These are phyloP conservation scores for Phytopythium sindhum DNA, from an alignment of 352 stramenopile species.

Conservation along the genomic window DNA sequence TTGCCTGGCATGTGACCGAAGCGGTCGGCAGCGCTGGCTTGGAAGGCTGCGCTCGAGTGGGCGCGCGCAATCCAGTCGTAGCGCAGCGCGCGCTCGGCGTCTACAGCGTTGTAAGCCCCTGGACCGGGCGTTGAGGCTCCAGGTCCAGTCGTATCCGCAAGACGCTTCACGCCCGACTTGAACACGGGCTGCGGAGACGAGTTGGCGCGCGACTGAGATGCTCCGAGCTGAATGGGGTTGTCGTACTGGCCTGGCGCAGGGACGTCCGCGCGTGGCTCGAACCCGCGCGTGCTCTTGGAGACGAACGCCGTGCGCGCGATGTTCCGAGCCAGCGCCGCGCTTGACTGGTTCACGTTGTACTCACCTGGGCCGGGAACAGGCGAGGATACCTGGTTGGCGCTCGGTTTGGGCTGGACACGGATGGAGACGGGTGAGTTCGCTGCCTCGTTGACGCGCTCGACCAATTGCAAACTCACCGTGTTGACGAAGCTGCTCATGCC, in stretches of 20 bases:
- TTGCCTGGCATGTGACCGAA: slow-evolving; percentile 48
- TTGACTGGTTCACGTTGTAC: slow-evolving; percentile 48
- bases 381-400: slow-evolving; percentile 27
- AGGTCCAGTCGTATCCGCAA: slow-evolving; percentile 21
- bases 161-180: slow-evolving; percentile 55
- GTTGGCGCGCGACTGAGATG: slow-evolving; percentile 12
- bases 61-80: slow-evolving; percentile 64
- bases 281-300: slow-evolving; percentile 59
- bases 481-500: slow-evolving; percentile 66
- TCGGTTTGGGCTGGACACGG: slow-evolving; percentile 20
- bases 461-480: slow-evolving; percentile 22
- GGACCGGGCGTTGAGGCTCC: slow-evolving; percentile 39
- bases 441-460: neutral
- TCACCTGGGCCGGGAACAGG: slow-evolving; percentile 41
- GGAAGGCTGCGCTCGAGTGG: slow-evolving; percentile 64
- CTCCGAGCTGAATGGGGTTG: slow-evolving; percentile 49
- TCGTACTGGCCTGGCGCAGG: slow-evolving; percentile 73
- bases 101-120: slow-evolving; percentile 64
- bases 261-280: slow-evolving; percentile 35
- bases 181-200: slow-evolving; percentile 50
- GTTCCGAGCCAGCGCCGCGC: slow-evolving; percentile 39
- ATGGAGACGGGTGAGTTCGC: slow-evolving; percentile 2
- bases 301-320: slow-evolving; percentile 57
- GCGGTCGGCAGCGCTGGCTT: slow-evolving; percentile 44
- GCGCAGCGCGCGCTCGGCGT: slow-evolving; percentile 55